Base-by-base conservation (phyloP, 2,329 filamentous ascomycete species). In the Stagonosporopsis rhizophila region DNA sequence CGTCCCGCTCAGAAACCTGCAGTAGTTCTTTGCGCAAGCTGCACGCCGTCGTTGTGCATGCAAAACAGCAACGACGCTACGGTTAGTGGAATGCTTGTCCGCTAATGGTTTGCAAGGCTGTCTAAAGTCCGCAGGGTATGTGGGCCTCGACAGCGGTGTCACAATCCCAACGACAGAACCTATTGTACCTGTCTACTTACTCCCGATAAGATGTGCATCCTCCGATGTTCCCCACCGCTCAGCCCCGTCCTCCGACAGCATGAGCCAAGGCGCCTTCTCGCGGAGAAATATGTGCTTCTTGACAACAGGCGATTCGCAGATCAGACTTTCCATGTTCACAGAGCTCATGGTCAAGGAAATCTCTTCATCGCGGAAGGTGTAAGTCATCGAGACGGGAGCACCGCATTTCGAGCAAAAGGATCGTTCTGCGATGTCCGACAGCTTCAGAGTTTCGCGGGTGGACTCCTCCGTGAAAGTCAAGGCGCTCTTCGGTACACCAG, bases 341-440 rank as follows among this genome's bases (percentile, higher is more conserved):
- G 78, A 77, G 3, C 78, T 75, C 51, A 77, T 71, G 0, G 76
- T 74, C 20, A 83, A 58, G 9, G 53, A 65, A 9, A 77, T 74
- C 0, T 30, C 44, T 9, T 74, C 70, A 8, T 69, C 62, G 11
- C 73, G 63, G 15, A 65, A 71, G 19, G 73, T 58, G 51, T 79
- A 79, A 25, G 56, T 60, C 76, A 83, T 82, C 6, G 70, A 77
- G 32, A 83, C 70, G 15, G 76, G 80, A 27, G 77, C 77, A 17
- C 81, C 81, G 56, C 81, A 83, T 12, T 66, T 69, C 19, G 75
- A 72, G 70, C 80, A 83, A 57, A 79, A 79, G 0, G 72, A 76
- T 28, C 80, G 73, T 11, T 75, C 74, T 17, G 79, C 81, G n/a
- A 70, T 58, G 1, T 76, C 68, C 22, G 77, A 80, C 12, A 80